Evolutionary conservation across 257 asterid genomes (phyloP).

Genomic region (Solanum sejunctum): DNA sequence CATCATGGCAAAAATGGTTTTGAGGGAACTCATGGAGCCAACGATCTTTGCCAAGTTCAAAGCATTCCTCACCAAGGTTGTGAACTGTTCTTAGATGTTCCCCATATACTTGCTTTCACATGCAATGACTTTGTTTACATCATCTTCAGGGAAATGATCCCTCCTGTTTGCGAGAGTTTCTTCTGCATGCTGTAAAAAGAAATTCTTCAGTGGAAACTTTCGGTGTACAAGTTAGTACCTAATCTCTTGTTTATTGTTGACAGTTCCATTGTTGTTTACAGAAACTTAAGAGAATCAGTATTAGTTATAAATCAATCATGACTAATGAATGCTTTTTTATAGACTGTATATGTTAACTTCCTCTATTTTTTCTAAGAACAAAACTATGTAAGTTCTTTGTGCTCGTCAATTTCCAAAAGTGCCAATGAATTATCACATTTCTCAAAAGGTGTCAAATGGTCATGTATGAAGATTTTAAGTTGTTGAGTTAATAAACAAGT

Average conservation of each 20-base stretch:
- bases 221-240: constrained; percentile 66
- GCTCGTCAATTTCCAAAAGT: neutral
- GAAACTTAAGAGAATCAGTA: neutral
- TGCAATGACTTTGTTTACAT: neutral
- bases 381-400: neutral
- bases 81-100: neutral
- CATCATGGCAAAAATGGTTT: constrained; percentile 91
- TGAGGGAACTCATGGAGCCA: constrained; percentile 93
- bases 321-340: neutral
- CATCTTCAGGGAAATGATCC: constrained; percentile 70
- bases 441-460: neutral
- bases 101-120: constrained; percentile 1
- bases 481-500: neutral
- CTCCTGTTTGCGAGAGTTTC: constrained; percentile 90
- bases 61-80: constrained; percentile 83
- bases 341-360: neutral
- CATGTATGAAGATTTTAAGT: neutral
- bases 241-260: neutral
- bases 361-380: neutral
- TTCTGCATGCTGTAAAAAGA: constrained; percentile 39
- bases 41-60: constrained; percentile 65
- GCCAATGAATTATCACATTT: neutral
- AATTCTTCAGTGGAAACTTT: constrained; percentile 43
- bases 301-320: neutral
- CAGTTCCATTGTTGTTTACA: neutral